phyloP scores from a whole-genome alignment of 2,329 filamentous ascomycete species.

The Akanthomyces uredinophilus region DNA sequence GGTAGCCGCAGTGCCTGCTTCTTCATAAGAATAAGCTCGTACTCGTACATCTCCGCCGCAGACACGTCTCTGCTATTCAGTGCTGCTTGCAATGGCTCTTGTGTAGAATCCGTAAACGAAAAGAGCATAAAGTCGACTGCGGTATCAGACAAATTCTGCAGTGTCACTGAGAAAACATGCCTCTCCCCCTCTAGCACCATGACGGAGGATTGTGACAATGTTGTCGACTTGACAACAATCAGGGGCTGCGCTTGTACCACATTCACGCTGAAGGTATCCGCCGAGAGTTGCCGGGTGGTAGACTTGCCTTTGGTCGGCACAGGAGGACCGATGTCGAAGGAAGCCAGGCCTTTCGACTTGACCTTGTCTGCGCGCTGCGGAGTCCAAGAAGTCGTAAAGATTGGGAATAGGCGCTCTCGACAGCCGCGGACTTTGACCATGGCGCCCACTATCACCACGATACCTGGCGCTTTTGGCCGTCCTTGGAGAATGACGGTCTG shows the following conservation, averaged over 20 bases:
- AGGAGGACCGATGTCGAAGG: conserved; percentile 40
- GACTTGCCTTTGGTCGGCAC: conserved; percentile 35
- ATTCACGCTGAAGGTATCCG: conserved; percentile 56
- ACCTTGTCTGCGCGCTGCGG: conserved; percentile 65
- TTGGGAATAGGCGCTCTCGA: conserved; percentile 74
- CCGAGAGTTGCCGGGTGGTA: conserved; percentile 37
- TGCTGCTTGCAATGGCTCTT: conserved; percentile 68
- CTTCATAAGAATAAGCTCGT: conserved; percentile 72
- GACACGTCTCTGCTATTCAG: conserved; percentile 72
- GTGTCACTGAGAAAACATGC: conserved; percentile 68
- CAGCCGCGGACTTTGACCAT: conserved; percentile 76
- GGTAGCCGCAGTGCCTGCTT: conserved; percentile 62
- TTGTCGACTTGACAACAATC: conserved; percentile 68
- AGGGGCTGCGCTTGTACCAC: conserved; percentile 78
- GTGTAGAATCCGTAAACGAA: conserved; percentile 85
- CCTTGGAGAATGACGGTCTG: conserved; percentile 72
- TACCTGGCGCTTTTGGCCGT: conserved; percentile 60
- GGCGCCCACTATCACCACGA: conserved; percentile 71
- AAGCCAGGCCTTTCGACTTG: conserved; percentile 65
- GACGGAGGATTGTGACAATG: conserved; percentile 74
- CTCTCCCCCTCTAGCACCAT: conserved; percentile 93
- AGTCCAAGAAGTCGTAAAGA: conserved; percentile 73
- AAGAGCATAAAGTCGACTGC: conserved; percentile 81
- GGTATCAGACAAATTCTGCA: conserved; percentile 73
- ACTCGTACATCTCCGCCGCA: conserved; percentile 76